Conservation (phyloP, 495 filamentous ascomycete genomes). For the Aspergillus coremiiformis region DNA sequence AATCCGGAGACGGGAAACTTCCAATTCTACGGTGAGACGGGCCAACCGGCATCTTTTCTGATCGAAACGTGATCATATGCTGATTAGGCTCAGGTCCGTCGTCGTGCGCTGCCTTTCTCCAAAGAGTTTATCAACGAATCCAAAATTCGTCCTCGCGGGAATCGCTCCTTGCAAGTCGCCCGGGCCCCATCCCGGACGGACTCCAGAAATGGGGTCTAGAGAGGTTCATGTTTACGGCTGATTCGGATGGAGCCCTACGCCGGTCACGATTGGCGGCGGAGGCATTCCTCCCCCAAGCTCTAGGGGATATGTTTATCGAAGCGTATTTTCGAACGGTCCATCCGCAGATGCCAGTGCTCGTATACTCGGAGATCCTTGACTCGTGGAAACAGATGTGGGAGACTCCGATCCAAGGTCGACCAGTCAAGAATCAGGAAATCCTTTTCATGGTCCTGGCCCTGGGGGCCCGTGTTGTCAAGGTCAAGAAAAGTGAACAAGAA, state of each 20-base stretch:
- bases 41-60: too few species aligned
- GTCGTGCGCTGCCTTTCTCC: constrained; percentile 6
- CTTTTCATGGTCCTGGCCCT: constrained; percentile 11
- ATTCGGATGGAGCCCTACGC: neutral
- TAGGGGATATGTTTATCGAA: constrained; percentile 7
- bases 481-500: constrained; percentile 1
- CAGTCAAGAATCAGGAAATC: constrained; percentile 8
- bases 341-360: constrained; percentile 9
- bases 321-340: constrained; percentile 9
- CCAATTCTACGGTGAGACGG: constrained; percentile 7
- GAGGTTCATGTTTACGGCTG: constrained; percentile 8
- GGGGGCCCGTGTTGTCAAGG: constrained; percentile 4
- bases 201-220: constrained; percentile 8
- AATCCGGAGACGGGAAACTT: constrained; percentile 9
- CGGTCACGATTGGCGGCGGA: neutral
- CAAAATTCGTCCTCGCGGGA: neutral
- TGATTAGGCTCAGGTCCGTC: constrained; percentile 5
- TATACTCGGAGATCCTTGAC: constrained; percentile 4
- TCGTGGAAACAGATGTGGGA: constrained; percentile 12
- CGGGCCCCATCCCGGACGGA: constrained; percentile 2
- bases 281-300: constrained; percentile 2
- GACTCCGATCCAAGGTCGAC: constrained; percentile 4
- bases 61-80: too few species aligned
- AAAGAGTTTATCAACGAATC: constrained; percentile 9
- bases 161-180: constrained; percentile 3